Conservation (phyloP, 2,329 filamentous ascomycete species). For the Phyllosticta citrichinensis region DNA sequence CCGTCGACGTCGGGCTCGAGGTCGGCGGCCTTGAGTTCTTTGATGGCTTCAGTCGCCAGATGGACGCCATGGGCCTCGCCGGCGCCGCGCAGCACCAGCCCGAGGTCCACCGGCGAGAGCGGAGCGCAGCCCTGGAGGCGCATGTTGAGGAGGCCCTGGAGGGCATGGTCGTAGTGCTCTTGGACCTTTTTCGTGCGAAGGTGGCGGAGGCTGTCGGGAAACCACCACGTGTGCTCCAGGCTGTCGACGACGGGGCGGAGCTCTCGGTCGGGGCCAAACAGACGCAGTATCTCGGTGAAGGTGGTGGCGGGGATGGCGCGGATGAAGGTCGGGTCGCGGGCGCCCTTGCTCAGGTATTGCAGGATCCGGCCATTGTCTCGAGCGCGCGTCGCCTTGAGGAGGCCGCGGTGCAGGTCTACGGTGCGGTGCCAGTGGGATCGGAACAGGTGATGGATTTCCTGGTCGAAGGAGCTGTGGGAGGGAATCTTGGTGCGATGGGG, state of each 20-base stretch:
- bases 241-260: constrained; percentile 25
- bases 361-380: background rate
- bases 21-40: constrained; percentile 28
- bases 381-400: background rate
- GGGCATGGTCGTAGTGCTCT: constrained; percentile 23
- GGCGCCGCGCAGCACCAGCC: constrained; percentile 43
- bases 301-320: constrained; percentile 40
- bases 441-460: background rate
- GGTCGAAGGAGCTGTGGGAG: background rate
- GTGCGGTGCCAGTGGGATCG: background rate
- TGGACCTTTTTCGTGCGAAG: constrained; percentile 9
- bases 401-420: background rate
- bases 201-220: constrained; percentile 36
- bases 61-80: constrained; percentile 35
- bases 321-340: constrained; percentile 19
- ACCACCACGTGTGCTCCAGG: constrained; percentile 28
- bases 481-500: background rate
- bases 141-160: constrained; percentile 29
- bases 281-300: constrained; percentile 54
- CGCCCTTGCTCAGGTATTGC: constrained; percentile 13
- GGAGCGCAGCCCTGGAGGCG: constrained; percentile 27
- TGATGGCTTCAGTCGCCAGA: constrained; percentile 39
- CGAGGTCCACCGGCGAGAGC: constrained; percentile 40
- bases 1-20: constrained; percentile 38
- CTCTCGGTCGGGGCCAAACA: constrained; percentile 47